Conservation (phyloP, 2,329 filamentous ascomycete genomes). For the Lachnellula hyalina region DNA sequence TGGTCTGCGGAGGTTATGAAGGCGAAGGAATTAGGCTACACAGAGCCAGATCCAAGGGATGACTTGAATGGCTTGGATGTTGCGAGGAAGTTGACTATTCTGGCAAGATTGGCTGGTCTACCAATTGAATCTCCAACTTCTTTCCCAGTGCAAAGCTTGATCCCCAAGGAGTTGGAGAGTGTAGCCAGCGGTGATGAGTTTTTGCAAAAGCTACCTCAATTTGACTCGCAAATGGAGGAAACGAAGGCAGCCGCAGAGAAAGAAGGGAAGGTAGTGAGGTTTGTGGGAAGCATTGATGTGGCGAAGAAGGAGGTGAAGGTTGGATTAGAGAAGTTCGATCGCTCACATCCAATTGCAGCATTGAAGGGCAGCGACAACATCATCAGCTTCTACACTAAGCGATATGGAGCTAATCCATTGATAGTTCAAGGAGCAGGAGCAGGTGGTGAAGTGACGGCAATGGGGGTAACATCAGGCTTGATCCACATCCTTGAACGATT, state of each 20-base stretch:
- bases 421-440: constrained; percentile 94
- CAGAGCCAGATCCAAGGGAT: constrained; percentile 80
- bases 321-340: constrained; percentile 83
- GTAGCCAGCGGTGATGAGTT: constrained; percentile 79
- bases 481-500: constrained; percentile 74
- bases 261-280: constrained; percentile 87
- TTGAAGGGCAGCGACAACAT: constrained; percentile 98
- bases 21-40: constrained; percentile 90
- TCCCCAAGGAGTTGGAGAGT: constrained; percentile 79
- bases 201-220: constrained; percentile 70
- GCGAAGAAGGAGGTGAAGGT: constrained; percentile 79
- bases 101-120: constrained; percentile 80
- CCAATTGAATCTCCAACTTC: constrained; percentile 76
- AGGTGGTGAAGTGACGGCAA: constrained; percentile 91
- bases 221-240: constrained; percentile 85
- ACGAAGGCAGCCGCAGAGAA: constrained; percentile 79
- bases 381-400: constrained; percentile 95
- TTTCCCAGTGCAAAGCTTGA: constrained; percentile 91
- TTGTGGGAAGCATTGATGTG: constrained; percentile 90
- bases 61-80: constrained; percentile 86
- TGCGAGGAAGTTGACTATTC: constrained; percentile 91
- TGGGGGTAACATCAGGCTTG: constrained; percentile 93
- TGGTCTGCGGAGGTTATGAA: constrained; percentile 91
- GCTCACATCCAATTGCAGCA: constrained; percentile 83
- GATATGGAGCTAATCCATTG: constrained; percentile 84